These are phyloP conservation scores for Prinsepia uniflora DNA, from an alignment of 306 rosid species.

Conservation along the genomic window DNA sequence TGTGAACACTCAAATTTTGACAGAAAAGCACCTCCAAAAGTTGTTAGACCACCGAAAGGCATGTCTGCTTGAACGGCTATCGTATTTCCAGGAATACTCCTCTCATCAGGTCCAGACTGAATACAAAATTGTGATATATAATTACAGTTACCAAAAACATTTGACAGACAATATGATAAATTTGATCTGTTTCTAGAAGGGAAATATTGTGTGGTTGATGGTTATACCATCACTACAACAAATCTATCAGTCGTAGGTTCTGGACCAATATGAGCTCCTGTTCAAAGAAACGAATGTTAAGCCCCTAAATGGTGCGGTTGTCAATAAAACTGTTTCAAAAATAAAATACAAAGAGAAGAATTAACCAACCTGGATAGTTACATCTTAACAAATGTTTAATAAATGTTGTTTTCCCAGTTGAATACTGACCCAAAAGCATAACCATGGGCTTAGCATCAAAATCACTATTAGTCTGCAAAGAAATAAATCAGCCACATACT, in stretches of 20 bases:
- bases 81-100: constrained; percentile 94
- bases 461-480: constrained; percentile 63
- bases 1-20: constrained; percentile 92
- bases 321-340: neutral
- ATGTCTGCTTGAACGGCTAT: constrained; percentile 89
- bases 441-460: constrained; percentile 99
- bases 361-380: constrained; percentile 78
- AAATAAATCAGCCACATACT: constrained; percentile 14
- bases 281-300: constrained; percentile 16
- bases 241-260: constrained; percentile 99
- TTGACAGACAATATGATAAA: neutral
- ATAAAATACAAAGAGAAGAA: neutral
- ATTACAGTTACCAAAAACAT: neutral
- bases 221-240: constrained; percentile 83
- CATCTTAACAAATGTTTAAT: constrained; percentile 79
- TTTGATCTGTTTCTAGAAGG: neutral
- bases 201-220: neutral
- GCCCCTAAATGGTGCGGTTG: too few relatives aligned
- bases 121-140: constrained; percentile 16
- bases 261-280: constrained; percentile 96
- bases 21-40: constrained; percentile 84
- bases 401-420: constrained; percentile 95
- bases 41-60: constrained; percentile 82
- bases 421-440: constrained; percentile 96
- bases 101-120: constrained; percentile 93